Evolutionary conservation across 257 asterid genomes (phyloP).

Genomic region (Solanum clarkiae): DNA sequence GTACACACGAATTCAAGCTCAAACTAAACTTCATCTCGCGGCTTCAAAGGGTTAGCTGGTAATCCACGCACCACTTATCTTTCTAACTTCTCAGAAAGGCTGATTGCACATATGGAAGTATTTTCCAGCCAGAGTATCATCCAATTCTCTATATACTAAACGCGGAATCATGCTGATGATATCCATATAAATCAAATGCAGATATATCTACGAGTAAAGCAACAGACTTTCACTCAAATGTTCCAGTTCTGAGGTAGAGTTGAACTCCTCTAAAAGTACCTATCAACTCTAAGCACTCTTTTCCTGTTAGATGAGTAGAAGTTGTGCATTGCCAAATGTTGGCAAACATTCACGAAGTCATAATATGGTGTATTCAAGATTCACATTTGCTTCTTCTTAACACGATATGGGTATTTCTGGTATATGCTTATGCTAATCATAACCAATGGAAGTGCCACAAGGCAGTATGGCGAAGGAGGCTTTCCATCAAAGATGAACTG

Average conservation of each 20-base stretch:
- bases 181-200: neutral
- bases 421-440: conserved; percentile 63
- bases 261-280: neutral
- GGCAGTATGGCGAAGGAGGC: conserved; percentile 75
- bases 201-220: neutral
- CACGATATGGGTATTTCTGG: conserved; percentile 79
- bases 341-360: neutral
- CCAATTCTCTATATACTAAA: neutral
- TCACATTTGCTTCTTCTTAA: conserved; percentile 48
- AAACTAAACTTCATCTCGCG: neutral
- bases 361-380: neutral
- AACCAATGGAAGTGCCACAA: conserved; percentile 82
- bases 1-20: neutral
- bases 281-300: neutral
- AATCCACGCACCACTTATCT: neutral
- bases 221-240: neutral
- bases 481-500: conserved; percentile 77
- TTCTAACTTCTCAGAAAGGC: neutral
- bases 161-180: neutral
- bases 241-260: neutral
- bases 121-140: neutral
- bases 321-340: neutral
- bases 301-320: neutral
- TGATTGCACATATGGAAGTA: neutral
- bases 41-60: neutral